A percentile compares a stretch with the other conserved stretches of the same genome.
Conservation (phyloP, 331 rosid species). For the Malus hybrid region DNA sequence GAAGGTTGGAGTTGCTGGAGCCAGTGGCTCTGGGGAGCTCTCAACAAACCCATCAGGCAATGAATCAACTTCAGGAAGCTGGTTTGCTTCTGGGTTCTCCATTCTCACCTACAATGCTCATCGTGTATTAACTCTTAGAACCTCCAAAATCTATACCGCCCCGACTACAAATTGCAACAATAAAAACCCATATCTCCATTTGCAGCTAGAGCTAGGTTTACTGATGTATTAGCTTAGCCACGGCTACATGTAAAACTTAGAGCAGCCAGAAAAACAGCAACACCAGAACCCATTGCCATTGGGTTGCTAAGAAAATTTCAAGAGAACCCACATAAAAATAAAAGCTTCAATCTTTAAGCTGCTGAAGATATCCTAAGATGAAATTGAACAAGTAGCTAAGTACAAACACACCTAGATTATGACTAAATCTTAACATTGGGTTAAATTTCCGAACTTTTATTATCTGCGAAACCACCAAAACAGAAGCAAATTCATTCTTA, state of each 20-base stretch:
- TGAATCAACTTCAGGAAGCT: constrained; percentile 90
- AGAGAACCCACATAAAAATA: neutral
- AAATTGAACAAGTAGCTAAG: no score
- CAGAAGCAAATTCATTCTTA: neutral
- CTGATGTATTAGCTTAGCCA: neutral
- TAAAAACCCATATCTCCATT: neutral
- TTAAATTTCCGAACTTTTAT: neutral
- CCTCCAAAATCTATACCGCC: constrained; percentile 5
- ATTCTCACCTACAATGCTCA: constrained; percentile 47
- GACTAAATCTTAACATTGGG: neutral
- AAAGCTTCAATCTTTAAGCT: neutral
- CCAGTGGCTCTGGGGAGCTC: constrained; percentile 52
- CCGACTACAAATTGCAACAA: neutral
- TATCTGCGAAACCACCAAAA: neutral
- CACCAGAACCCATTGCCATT: neutral
- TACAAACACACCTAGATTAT: neutral
- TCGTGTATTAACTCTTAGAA: constrained; percentile 12
- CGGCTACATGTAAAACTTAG: no score
- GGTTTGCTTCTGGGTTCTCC: constrained; percentile 73
- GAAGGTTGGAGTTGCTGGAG: constrained; percentile 52
- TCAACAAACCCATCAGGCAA: constrained; percentile 96
- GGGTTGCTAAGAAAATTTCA: neutral
- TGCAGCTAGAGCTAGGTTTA: neutral
- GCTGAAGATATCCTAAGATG: neutral
- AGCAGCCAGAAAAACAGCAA: neutral